Conservation (phyloP, 2,329 filamentous ascomycete genomes). For the Botrytis porri region DNA sequence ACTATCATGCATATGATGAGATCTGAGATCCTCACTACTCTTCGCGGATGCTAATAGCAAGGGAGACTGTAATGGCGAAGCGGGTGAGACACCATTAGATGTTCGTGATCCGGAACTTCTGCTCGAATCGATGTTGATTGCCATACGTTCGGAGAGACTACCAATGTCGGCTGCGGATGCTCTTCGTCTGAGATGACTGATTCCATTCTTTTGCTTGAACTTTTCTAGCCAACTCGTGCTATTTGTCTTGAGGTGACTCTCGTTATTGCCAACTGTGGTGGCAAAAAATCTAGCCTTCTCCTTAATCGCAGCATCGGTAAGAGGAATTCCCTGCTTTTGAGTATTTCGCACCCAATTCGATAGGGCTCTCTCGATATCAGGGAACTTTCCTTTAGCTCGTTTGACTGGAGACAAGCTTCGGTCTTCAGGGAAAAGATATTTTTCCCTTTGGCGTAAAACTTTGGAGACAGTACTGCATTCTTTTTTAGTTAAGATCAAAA, state of each 20-base stretch:
- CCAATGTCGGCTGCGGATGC: constrained; percentile 60
- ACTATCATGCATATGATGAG: constrained; percentile 43
- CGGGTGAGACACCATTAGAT: constrained; percentile 66
- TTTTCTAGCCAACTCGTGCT: constrained; percentile 85
- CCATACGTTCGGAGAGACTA: constrained; percentile 61
- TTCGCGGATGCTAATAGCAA: constrained; percentile 67
- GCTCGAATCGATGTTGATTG: constrained; percentile 53
- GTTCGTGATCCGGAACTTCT: constrained; percentile 58
- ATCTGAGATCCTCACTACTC: constrained; percentile 64
- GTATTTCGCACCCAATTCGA: constrained; percentile 83
- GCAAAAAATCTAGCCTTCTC: constrained; percentile 83
- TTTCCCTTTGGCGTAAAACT: constrained; percentile 89
- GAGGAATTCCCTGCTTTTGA: constrained; percentile 68
- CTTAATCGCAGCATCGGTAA: constrained; percentile 78
- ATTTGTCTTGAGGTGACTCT: constrained; percentile 67
- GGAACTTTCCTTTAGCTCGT: constrained; percentile 77
- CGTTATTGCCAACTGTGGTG: constrained; percentile 66
- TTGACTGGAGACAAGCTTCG: constrained; percentile 77
- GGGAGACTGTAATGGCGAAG: constrained; percentile 66
- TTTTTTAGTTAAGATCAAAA: not conserved
- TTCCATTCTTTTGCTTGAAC: constrained; percentile 76
- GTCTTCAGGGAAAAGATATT: constrained; percentile 81
- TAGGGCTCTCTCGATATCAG: constrained; percentile 88
- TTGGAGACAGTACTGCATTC: constrained; percentile 88
- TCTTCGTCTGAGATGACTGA: constrained; percentile 47